These are phyloP conservation scores for Niveomyces coronatus DNA, from an alignment of 2,329 filamentous ascomycete genomes.

Conservation along the genomic window DNA sequence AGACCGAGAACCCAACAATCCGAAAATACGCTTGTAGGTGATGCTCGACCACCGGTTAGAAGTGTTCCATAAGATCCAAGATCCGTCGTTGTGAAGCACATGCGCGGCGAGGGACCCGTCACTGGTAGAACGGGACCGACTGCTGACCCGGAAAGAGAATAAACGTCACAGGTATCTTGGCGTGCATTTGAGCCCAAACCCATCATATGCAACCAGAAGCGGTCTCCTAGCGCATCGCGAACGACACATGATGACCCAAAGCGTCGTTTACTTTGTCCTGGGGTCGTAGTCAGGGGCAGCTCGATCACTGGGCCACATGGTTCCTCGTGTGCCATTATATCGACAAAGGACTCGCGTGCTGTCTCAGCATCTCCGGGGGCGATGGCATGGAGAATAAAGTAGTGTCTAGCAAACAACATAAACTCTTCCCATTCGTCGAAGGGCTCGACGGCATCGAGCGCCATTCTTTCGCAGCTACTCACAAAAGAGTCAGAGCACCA, in stretches of 20 bases:
- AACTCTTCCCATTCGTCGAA: slow-evolving; percentile 98
- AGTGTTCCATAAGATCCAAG: slow-evolving; percentile 49
- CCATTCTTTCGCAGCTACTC: slow-evolving; percentile 43
- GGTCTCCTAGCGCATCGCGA: slow-evolving; percentile 28
- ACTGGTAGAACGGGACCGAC: slow-evolving; percentile 18
- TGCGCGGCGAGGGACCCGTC: slow-evolving; percentile 31
- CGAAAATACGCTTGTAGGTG: slow-evolving; percentile 55
- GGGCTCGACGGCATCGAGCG: slow-evolving; percentile 61
- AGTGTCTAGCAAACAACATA: slow-evolving; percentile 72
- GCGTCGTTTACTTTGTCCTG: slow-evolving; percentile 32
- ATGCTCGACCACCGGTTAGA: slow-evolving; percentile 68
- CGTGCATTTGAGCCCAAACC: slow-evolving; percentile 35
- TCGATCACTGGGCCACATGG: not conserved
- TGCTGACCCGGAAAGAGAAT: slow-evolving; percentile 17
- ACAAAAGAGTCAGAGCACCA: slow-evolving; percentile 67
- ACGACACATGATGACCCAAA: slow-evolving; percentile 47
- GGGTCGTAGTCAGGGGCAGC: not conserved
- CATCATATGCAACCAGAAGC: slow-evolving; percentile 33
- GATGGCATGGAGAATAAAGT: slow-evolving; percentile 62
- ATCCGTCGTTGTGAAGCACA: slow-evolving; percentile 69
- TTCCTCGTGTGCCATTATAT: not conserved
- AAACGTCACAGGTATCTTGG: slow-evolving; percentile 41
- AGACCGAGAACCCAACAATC: slow-evolving; percentile 69
- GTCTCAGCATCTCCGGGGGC: slow-evolving; percentile 8
- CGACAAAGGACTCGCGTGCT: not conserved